Percentiles rank a stretch among this genome's conserved stretches.
Evolutionary conservation across 257 asterid genomes (phyloP).

Genomic region (Handroanthus guayacan): DNA sequence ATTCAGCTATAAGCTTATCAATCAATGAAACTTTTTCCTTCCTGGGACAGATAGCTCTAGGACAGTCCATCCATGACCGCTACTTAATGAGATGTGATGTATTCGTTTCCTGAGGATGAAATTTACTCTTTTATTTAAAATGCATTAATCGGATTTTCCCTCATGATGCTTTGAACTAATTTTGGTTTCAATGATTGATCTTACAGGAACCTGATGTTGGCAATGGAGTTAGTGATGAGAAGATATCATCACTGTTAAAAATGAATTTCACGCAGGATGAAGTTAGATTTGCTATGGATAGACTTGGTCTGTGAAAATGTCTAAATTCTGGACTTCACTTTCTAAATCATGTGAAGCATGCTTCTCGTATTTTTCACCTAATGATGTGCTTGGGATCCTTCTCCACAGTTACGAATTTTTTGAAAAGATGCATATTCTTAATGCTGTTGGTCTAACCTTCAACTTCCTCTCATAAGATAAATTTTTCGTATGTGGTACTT

Average conservation of each 20-base stretch:
- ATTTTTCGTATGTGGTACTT: not conserved
- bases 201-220: slow-evolving; percentile 72
- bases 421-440: not conserved
- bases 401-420: not conserved
- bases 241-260: slow-evolving; percentile 61
- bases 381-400: not conserved
- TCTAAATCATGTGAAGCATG: slow-evolving; percentile 43
- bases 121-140: slow-evolving; percentile 11
- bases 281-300: slow-evolving; percentile 74
- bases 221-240: slow-evolving; percentile 52
- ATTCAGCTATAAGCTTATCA: slow-evolving; percentile 8
- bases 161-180: slow-evolving; percentile 31
- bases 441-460: not conserved
- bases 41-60: not conserved
- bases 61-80: not conserved
- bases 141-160: not conserved
- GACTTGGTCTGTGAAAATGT: slow-evolving; percentile 72
- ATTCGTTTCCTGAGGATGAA: slow-evolving; percentile 5
- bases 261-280: slow-evolving; percentile 87
- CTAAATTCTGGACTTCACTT: slow-evolving; percentile 31
- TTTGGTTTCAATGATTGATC: slow-evolving; percentile 38
- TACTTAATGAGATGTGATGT: not conserved
- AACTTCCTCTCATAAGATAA: not conserved
- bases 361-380: slow-evolving; percentile 19
- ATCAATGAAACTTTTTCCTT: not conserved